phyloP scores from a whole-genome alignment of 805 yeast species.

The Sugiyamaella floridensis region DNA sequence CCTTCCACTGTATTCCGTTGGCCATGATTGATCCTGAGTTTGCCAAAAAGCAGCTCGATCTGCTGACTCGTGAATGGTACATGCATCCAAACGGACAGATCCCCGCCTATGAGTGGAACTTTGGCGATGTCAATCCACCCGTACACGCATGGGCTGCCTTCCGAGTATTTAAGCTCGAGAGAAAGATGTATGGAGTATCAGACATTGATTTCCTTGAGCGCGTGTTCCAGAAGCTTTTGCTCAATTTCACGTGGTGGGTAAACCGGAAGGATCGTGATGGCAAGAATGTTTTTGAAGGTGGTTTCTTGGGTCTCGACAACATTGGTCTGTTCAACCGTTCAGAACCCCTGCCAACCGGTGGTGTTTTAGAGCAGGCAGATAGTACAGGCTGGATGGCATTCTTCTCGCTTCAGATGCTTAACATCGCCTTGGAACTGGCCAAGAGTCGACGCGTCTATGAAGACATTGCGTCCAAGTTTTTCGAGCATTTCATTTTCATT shows the following conservation, averaged over 20 bases:
- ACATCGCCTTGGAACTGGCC: constrained; percentile 84
- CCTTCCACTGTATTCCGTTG: constrained; percentile 87
- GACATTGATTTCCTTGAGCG: constrained; percentile 80
- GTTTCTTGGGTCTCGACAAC: constrained; percentile 86
- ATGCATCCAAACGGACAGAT: constrained; percentile 98
- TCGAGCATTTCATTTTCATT: constrained; percentile 84
- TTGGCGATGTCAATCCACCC: constrained; percentile 92
- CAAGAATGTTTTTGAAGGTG: constrained; percentile 88
- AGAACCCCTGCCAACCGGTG: constrained; percentile 90
- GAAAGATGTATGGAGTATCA: constrained; percentile 73
- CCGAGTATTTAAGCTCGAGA: constrained; percentile 78
- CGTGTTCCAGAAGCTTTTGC: constrained; percentile 83
- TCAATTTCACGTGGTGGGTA: constrained; percentile 97
- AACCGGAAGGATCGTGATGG: constrained; percentile 83
- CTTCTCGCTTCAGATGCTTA: constrained; percentile 82
- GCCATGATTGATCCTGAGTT: constrained; percentile 91
- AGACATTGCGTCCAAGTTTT: constrained; percentile 88
- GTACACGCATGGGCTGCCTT: constrained; percentile 95
- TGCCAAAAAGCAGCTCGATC: constrained; percentile 81
- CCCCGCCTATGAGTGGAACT: constrained; percentile 96
- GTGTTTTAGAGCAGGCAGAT: constrained; percentile 85
- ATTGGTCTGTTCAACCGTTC: constrained; percentile 90
- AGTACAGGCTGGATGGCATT: constrained; percentile 98
- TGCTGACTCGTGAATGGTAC: constrained; percentile 89
- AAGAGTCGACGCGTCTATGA: constrained; percentile 81